Percentiles rank a stretch among this genome's conserved stretches.
These are phyloP conservation scores for Endoconidiophora polonica DNA, from an alignment of 2,329 filamentous ascomycete genomes.

Conservation along the genomic window DNA sequence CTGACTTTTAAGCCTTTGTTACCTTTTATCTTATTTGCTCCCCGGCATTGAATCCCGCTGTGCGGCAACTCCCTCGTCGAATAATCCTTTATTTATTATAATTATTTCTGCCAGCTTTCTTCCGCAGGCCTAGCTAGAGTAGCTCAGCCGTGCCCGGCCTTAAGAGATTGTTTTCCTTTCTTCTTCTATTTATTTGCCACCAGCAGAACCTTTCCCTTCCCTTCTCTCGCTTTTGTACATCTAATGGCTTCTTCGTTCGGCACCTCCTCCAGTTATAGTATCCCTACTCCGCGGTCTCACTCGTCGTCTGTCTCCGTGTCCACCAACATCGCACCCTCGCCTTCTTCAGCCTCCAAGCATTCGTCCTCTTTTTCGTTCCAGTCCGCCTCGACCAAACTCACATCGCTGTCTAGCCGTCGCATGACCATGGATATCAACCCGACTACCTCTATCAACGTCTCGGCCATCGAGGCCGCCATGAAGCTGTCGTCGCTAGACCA, in stretches of 20 bases:
- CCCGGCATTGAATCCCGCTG: slow-evolving; percentile 2
- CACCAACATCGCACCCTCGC: background rate
- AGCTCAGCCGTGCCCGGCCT: too few relatives aligned
- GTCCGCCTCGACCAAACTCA: slow-evolving; percentile 24
- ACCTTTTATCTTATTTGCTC: background rate
- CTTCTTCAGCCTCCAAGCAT: slow-evolving; percentile 25
- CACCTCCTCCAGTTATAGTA: slow-evolving; percentile 32
- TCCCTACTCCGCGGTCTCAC: slow-evolving; percentile 36
- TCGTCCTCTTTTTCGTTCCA: slow-evolving; percentile 18
- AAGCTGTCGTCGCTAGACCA: slow-evolving; percentile 43
- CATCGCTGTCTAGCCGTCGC: slow-evolving; percentile 33
- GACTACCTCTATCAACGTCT: slow-evolving; percentile 38
- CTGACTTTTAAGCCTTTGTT: background rate
- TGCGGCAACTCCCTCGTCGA: background rate
- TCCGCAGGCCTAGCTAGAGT: background rate
- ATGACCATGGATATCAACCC: slow-evolving; percentile 34
- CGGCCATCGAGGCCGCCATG: slow-evolving; percentile 41
- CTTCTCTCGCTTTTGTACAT: background rate
- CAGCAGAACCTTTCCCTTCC: background rate
- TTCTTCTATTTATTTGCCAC: background rate
- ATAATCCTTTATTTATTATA: slow-evolving; percentile 1
- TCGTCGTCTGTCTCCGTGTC: slow-evolving; percentile 20
- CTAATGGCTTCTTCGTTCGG: slow-evolving; percentile 18
- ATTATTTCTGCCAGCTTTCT: slow-evolving; percentile 1
- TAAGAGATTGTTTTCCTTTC: background rate